These are phyloP conservation scores for Coffea eugenioides DNA, from an alignment of 257 asterid species.

Conservation along the genomic window DNA sequence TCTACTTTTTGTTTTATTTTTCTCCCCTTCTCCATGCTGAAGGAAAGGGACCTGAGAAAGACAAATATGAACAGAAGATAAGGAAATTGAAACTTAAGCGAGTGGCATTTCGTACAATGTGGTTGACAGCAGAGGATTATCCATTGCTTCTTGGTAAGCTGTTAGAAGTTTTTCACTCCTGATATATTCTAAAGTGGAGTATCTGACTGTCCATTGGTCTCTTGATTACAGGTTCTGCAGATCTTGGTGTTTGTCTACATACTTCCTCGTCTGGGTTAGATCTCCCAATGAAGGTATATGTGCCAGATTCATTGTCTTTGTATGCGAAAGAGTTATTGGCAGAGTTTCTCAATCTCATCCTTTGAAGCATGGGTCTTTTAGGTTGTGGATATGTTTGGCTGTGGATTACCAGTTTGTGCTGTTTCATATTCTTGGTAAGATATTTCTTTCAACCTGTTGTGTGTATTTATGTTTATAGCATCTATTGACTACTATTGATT, in stretches of 20 bases:
- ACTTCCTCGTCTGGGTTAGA: constrained; percentile 96
- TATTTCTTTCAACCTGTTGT: neutral
- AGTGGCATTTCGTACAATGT: constrained; percentile 94
- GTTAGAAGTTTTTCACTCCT: constrained; percentile 12
- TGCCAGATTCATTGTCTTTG: constrained; percentile 12
- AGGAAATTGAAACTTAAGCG: constrained; percentile 80
- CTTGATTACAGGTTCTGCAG: constrained; percentile 72
- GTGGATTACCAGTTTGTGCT: constrained; percentile 96
- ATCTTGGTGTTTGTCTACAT: constrained; percentile 92
- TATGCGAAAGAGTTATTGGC: neutral
- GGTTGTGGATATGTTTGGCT: constrained; percentile 99
- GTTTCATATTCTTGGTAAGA: constrained; percentile 96
- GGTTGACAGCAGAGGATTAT: constrained; percentile 95
- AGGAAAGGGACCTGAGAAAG: constrained; percentile 99
- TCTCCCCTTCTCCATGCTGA: constrained; percentile 6
- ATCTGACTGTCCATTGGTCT: constrained; percentile 22
- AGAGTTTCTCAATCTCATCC: constrained; percentile 18
- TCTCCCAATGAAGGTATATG: constrained; percentile 87
- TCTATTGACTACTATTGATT: constrained; percentile 15
- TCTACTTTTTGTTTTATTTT: neutral
- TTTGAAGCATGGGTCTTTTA: constrained; percentile 22
- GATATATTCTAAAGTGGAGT: neutral
- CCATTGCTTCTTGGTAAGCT: constrained; percentile 89
- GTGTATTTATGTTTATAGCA: constrained; percentile 2
- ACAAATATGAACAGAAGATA: constrained; percentile 79